Base-by-base conservation (phyloP, 768 basidiomycete genomes). In the Mycena rosella region DNA sequence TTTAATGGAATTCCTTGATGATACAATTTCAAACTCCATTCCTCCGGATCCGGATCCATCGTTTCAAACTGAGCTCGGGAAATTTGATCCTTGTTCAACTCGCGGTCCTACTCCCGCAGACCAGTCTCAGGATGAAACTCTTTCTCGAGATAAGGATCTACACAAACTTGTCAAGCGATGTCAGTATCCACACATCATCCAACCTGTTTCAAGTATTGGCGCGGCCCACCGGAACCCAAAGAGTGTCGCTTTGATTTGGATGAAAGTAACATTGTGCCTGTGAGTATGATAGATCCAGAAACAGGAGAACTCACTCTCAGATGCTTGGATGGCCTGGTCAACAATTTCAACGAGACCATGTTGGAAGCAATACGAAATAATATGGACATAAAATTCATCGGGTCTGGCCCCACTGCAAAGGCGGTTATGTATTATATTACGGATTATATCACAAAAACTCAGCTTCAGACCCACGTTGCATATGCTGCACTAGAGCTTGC, bases 391-490 rank as follows among this genome's bases (percentile, higher is more conserved):
- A 76, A 79, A 27, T 76, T 63, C 27, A 75, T 81, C 6, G 68
- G 69, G 0, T 79, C 78, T 0, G 80, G 80, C 3, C 64, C 67
- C 11, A 56, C 73, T 2, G 77, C 77, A 8, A 81, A 80, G 55
- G 80, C 78, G 0, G 61, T 79, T 0, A 14, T 81, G 17, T 75
- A 77, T 58, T 81, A 81, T 55, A 78, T 81, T 30, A 80, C 80
- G 0, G 76, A 81, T 52, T 81, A 81, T 47, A 80, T 81, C 36
- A n/a, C n/a, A n/a, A n/a, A n/a, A n/a, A n/a, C n/a, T n/a, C n/a
- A n/a, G n/a, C n/a, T n/a, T n/a, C n/a, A 76, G 36, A 63, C 77
- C 7, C 75, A 80, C 48, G 74, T 77, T 32, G 70, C 75, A 3
- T 75, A 73, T 51, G 73, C 73, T 2, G 75, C 76, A 0, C 61